Base-by-base conservation (phyloP, 495 filamentous ascomycete genomes). In the Neurospora cerealis region DNA sequence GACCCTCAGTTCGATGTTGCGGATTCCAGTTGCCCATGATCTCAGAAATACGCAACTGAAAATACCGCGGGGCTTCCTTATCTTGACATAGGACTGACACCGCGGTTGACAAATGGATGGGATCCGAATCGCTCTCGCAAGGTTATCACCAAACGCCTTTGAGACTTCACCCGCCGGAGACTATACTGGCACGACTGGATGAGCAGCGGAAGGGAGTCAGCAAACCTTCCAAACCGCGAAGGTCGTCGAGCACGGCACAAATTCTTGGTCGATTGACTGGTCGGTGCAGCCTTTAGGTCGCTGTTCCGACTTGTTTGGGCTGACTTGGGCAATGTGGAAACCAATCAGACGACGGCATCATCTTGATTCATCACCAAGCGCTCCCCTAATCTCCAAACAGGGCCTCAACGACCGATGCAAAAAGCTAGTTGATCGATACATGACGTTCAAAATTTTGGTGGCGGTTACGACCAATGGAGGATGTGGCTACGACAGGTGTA, bases 1-100 rank as follows among this genome's bases (percentile, higher is more conserved):
- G 77, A 83, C 4, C 87, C 87, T 69, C 82, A 87, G 72, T 86
- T 91, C 48, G 87, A 91, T 66, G 75, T 82, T 80, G 85, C 46
- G 88, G 91, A 72, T 83, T 91, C 44, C 80, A 83, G 21, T 79
- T 93, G 34, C 88, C 89, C 5, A 77, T 92, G 15, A 90, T 91
- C 5, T 83, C 87, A 2, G 90, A 93, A 93, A 93, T 24, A 54
- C 21, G 54, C 74, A 90, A 93, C 78, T 89, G 88, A 40, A 13
- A 54, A 54, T 2, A 54, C 5, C 21, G 11, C 11, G 46, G 46
- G 10, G 4, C 46, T 24, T 5, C 5, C 46, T 54, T 13, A 28
- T 86, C 88, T 15, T 93, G 89, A 89, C 37, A 91, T 17, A 89
- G 90, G 8, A 80, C 75, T 13, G 84, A 84, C 24, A 71, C 81